Base-by-base conservation (phyloP, 140 eudicot species). In the Flaveria floridana region DNA sequence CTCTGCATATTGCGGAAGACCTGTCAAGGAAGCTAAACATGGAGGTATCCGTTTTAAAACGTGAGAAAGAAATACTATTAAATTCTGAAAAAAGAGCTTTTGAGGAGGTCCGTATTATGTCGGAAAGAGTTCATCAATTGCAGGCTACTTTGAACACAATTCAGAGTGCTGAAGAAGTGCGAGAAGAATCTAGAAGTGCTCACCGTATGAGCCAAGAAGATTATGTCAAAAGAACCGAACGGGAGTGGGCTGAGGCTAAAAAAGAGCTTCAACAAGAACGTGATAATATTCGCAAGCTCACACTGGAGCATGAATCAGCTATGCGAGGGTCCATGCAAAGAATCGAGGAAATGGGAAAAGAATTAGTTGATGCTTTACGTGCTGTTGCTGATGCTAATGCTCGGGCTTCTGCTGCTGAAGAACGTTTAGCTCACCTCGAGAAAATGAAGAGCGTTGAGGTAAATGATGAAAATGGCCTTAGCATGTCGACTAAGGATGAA, bases 211-310 rank as follows among this genome's bases (percentile, higher is more conserved):
- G 88, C 70, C 89, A 86, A 76, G 97, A 91, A 73, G 94, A 88
- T 57, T 80, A 94, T 62, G 81, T 84, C 2, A 88, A 84, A 76
- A 72, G 85, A 62, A 81, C 89, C 30, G 99, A 94, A 86, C 85
- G 83, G 78, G 99, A 94, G 82, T 90, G 96, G 99, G 99, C 97
- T 19, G 99, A 94, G 82, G 97, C 92, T 42, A 94, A 90, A 81
- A 94, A 84, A 68, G 96, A 94, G 73, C 95, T 94, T 12, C 96
- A 90, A 76, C 89, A 82, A 78, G 94, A 94, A 84, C 86, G 97
- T 15, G 85, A 94, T 48, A 85, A 74, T 81, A 89, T 82, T 48
- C 86, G 96, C 1, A 74, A 72, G 65, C 85, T 90, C 47, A 83
- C 86, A 65, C 84, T 82, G 12, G 97, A 90, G 46, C 88, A 89